Evolutionary conservation across 148 eudicot genomes (phyloP).

Genomic region (Rhododendron simsii): DNA sequence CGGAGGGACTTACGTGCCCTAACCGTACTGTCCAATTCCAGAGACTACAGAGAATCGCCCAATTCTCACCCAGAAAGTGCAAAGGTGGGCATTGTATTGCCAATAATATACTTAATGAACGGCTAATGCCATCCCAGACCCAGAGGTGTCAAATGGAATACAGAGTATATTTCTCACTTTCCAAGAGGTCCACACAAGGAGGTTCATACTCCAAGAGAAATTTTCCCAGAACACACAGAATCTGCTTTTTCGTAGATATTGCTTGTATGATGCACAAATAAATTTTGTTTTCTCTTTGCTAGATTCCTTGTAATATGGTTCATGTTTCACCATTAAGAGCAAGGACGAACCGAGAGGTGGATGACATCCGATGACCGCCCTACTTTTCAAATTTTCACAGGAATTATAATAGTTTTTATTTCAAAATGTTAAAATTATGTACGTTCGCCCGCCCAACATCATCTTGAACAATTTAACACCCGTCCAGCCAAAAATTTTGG

Average conservation of each 20-base stretch:
- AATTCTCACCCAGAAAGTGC: background rate
- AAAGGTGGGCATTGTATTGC: background rate
- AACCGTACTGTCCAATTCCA: background rate
- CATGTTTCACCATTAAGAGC: too few relatives aligned
- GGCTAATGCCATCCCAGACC: background rate
- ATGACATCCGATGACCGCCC: too few relatives aligned
- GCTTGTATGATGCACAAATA: too few relatives aligned
- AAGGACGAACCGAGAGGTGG: too few relatives aligned
- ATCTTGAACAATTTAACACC: too few relatives aligned
- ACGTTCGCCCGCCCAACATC: too few relatives aligned
- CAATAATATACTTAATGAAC: background rate
- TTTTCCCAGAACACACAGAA: background rate
- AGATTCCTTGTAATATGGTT: too few relatives aligned
- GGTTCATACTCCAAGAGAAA: background rate
- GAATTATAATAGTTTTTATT: too few relatives aligned
- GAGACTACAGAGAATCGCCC: background rate
- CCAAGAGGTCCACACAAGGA: background rate
- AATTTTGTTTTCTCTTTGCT: too few relatives aligned
- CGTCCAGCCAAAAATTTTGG: too few relatives aligned
- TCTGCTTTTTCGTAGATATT: background rate
- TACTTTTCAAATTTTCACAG: too few relatives aligned
- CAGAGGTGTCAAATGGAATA: background rate
- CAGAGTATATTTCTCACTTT: background rate
- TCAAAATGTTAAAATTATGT: too few relatives aligned
- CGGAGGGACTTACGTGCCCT: background rate